A percentile compares a stretch with the other conserved stretches of the same genome.
Evolutionary conservation across 345 rosid genomes (phyloP).

Genomic region (Carallia brachiata): DNA sequence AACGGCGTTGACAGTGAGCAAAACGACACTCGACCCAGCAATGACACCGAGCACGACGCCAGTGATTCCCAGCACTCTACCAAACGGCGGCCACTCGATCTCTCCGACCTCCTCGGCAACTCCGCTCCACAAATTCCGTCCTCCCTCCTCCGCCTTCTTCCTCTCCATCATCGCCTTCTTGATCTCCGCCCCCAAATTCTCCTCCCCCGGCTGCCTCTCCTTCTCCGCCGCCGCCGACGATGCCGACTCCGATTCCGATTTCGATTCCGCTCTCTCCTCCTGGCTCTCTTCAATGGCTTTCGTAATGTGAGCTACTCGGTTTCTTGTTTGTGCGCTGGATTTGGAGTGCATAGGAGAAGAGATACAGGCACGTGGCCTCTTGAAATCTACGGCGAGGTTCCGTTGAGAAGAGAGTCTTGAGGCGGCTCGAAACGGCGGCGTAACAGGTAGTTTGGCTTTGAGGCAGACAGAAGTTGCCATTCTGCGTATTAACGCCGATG

Average conservation of each 20-base stretch:
- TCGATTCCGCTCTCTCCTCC: slow-evolving; percentile 46
- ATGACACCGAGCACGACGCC: slow-evolving; percentile 89
- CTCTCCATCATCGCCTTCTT: slow-evolving; percentile 72
- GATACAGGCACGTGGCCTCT: neutral
- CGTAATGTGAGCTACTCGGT: neutral
- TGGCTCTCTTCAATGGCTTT: slow-evolving; percentile 60
- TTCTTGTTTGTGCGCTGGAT: slow-evolving; percentile 3
- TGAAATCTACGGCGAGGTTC: neutral
- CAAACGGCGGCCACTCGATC: slow-evolving; percentile 95
- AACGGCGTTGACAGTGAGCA: slow-evolving; percentile 84
- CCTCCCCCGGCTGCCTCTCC: neutral
- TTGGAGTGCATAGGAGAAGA: slow-evolving; percentile 8
- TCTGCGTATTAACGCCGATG: neutral
- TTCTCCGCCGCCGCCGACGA: neutral
- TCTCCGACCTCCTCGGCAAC: slow-evolving; percentile 80
- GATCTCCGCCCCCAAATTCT: slow-evolving; percentile 61
- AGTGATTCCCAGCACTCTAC: slow-evolving; percentile 76
- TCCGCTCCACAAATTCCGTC: slow-evolving; percentile 47
- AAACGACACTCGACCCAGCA: slow-evolving; percentile 84
- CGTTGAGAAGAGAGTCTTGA: neutral
- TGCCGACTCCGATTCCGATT: slow-evolving; percentile 17
- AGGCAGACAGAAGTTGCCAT: slow-evolving; percentile 32
- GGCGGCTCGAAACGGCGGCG: slow-evolving; percentile 2
- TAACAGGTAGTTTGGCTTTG: slow-evolving; percentile 14
- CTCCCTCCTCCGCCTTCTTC: slow-evolving; percentile 45